These are phyloP conservation scores for Pichia membranifaciens DNA, from an alignment of 805 yeast genomes.

Conservation along the genomic window DNA sequence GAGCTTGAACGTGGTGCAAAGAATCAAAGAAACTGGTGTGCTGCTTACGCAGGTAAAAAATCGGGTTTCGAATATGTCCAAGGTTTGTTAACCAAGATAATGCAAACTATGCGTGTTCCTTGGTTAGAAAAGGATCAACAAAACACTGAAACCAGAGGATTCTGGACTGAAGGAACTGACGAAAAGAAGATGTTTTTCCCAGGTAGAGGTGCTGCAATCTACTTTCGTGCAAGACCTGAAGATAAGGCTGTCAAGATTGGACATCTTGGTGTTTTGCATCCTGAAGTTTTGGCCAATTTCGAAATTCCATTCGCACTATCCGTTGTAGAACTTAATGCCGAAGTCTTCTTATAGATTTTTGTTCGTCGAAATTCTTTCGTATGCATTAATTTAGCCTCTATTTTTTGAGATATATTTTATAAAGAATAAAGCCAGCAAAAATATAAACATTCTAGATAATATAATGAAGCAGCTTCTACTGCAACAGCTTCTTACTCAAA, in stretches of 20 bases:
- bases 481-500: no score
- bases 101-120: constrained; percentile 90
- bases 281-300: constrained; percentile 79
- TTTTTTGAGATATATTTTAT: not conserved
- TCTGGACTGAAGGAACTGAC: constrained; percentile 73
- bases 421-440: not conserved
- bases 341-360: constrained; percentile 60
- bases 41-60: constrained; percentile 88
- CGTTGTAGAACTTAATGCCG: constrained; percentile 82
- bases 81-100: constrained; percentile 88
- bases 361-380: not conserved
- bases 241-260: constrained; percentile 63
- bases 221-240: constrained; percentile 61
- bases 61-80: constrained; percentile 93
- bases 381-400: not conserved
- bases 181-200: constrained; percentile 80
- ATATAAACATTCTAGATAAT: not conserved
- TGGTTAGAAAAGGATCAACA: constrained; percentile 60
- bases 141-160: constrained; percentile 60
- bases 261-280: constrained; percentile 89
- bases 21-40: constrained; percentile 93
- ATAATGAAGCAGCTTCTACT: no score
- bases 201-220: constrained; percentile 91
- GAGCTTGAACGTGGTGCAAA: constrained; percentile 77
- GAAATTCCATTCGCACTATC: constrained; percentile 93